phyloP scores from a whole-genome alignment of 805 yeast genomes.

The Komagataella pseudopastoris region DNA sequence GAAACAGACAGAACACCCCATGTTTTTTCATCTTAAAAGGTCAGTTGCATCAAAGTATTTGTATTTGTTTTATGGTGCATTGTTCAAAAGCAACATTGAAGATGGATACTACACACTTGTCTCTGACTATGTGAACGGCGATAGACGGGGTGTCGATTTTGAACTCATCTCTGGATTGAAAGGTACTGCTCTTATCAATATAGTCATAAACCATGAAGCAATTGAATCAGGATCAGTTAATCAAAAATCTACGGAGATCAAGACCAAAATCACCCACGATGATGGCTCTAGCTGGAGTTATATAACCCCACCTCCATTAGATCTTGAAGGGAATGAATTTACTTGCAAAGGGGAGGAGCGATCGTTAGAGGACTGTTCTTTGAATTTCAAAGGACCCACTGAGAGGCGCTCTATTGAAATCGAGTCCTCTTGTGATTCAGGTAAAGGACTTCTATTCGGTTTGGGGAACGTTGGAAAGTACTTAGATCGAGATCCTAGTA shows the following conservation, averaged over 20 bases:
- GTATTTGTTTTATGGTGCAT: not conserved
- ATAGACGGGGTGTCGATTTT: not conserved
- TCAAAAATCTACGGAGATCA: constrained; percentile 20
- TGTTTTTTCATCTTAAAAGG: constrained; percentile 77
- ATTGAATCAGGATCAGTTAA: constrained; percentile 10
- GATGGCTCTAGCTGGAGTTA: constrained; percentile 86
- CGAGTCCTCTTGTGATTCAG: constrained; percentile 77
- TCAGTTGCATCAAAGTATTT: constrained; percentile 9
- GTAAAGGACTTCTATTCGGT: constrained; percentile 80
- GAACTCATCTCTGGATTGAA: constrained; percentile 26
- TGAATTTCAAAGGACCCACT: constrained; percentile 83
- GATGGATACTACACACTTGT: not conserved
- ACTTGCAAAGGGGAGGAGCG: constrained; percentile 29
- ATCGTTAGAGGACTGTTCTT: constrained; percentile 46
- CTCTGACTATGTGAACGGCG: not conserved
- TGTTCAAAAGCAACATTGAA: not conserved
- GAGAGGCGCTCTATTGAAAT: constrained; percentile 77
- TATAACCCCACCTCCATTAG: constrained; percentile 54
- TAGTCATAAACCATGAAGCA: constrained; percentile 42
- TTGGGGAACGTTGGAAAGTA: constrained; percentile 77
- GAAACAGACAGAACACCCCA: constrained; percentile 56
- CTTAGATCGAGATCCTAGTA: constrained; percentile 30
- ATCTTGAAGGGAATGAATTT: constrained; percentile 45
- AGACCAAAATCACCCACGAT: constrained; percentile 68
- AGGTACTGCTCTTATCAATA: constrained; percentile 68